Conservation (phyloP, 345 rosid species). For the Mallotus nudiflorus region DNA sequence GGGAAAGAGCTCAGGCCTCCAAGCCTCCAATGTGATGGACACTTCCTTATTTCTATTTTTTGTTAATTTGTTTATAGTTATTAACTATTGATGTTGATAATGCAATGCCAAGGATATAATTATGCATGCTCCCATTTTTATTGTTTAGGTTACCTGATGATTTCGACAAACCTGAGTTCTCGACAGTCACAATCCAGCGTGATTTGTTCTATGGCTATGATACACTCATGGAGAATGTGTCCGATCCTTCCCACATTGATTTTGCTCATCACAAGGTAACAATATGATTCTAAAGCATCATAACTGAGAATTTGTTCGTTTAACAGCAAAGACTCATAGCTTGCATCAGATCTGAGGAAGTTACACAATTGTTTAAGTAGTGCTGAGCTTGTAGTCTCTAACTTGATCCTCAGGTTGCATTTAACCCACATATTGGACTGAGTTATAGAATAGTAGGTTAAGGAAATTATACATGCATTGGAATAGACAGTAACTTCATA, state of each 20-base stretch:
- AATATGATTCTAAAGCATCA: background rate
- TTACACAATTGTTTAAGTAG: background rate
- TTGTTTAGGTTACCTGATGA: slow-evolving; percentile 82
- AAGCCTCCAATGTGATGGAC: slow-evolving; percentile 62
- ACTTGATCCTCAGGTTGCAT: background rate
- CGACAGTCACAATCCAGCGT: slow-evolving; percentile 84
- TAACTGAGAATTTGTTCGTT: slow-evolving; percentile 5
- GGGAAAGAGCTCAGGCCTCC: slow-evolving; percentile 77
- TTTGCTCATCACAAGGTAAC: slow-evolving; percentile 96
- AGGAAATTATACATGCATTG: too few relatives aligned
- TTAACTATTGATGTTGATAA: too few relatives aligned
- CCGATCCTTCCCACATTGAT: slow-evolving; percentile 96
- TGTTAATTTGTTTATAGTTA: background rate
- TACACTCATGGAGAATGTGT: slow-evolving; percentile 97
- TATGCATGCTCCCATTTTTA: slow-evolving; percentile 3
- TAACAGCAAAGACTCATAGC: background rate
- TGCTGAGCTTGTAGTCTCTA: background rate
- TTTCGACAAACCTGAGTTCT: slow-evolving; percentile 80
- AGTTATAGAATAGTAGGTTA: too few relatives aligned
- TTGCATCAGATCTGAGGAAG: background rate
- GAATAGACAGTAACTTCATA: too few relatives aligned
- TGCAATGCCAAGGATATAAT: too few relatives aligned
- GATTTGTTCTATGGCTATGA: slow-evolving; percentile 93
- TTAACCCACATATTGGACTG: background rate
- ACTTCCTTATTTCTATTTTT: slow-evolving; percentile 2